Evolutionary conservation across 2,329 filamentous ascomycete species (phyloP).

Genomic region (Penicillium sp.): DNA sequence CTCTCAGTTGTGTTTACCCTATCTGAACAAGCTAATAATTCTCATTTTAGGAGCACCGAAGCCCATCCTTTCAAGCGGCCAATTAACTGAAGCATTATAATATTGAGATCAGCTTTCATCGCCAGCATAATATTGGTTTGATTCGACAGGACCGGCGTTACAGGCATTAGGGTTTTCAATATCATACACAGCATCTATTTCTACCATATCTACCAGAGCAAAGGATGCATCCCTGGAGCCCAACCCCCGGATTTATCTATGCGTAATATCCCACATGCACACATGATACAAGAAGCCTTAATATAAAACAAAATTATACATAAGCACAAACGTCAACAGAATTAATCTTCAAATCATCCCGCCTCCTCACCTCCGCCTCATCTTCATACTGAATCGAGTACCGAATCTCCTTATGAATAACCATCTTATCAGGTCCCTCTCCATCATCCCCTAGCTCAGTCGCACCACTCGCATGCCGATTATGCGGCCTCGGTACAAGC

Average conservation of each 20-base stretch:
- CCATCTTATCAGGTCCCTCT: slow-evolving; percentile 25
- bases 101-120: background rate
- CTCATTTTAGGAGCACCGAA: slow-evolving; percentile 37
- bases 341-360: slow-evolving; percentile 4
- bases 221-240: background rate
- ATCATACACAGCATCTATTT: background rate
- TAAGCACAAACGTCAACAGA: slow-evolving; percentile 17
- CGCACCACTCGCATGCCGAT: slow-evolving; percentile 1
- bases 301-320: slow-evolving; percentile 8
- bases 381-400: slow-evolving; percentile 30
- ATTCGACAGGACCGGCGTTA: background rate
- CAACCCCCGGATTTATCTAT: background rate
- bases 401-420: slow-evolving; percentile 35
- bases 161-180: background rate
- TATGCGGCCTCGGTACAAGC: slow-evolving; percentile 14
- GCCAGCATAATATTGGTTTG: background rate
- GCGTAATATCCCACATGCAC: background rate
- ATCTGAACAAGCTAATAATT: background rate
- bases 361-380: slow-evolving; percentile 16
- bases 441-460: slow-evolving; percentile 16
- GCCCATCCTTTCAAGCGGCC: slow-evolving; percentile 39
- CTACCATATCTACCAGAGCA: background rate
- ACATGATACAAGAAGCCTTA: background rate
- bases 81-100: background rate
- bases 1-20: background rate